phyloP scores from a whole-genome alignment of 2,329 filamentous ascomycete genomes.

The Botrytis fabae region DNA sequence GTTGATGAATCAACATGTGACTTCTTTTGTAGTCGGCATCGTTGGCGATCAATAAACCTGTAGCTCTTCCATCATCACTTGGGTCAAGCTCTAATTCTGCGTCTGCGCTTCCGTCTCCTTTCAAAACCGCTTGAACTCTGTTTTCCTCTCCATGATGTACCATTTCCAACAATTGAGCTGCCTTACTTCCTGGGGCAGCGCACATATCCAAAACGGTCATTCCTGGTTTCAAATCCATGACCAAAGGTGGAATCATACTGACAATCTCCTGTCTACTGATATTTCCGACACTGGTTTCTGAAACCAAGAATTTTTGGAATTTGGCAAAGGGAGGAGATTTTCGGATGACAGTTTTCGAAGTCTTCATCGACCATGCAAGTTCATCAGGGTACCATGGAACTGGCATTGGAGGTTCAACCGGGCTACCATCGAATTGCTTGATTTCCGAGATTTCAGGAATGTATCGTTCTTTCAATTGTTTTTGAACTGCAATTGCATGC shows the following conservation, averaged over 20 bases:
- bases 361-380: conserved; percentile 97
- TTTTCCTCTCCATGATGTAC: conserved; percentile 91
- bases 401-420: conserved; percentile 77
- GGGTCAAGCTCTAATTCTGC: conserved; percentile 55
- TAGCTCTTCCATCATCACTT: conserved; percentile 80
- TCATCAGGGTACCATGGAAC: conserved; percentile 93
- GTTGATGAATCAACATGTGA: conserved; percentile 96
- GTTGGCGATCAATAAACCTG: conserved; percentile 90
- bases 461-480: conserved; percentile 83
- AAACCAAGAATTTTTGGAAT: conserved; percentile 97
- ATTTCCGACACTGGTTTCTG: conserved; percentile 94
- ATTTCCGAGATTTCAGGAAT: conserved; percentile 88
- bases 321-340: conserved; percentile 91
- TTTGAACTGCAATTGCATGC: conserved; percentile 89
- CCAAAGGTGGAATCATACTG: conserved; percentile 95
- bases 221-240: conserved; percentile 87
- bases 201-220: conserved; percentile 96
- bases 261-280: conserved; percentile 97
- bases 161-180: conserved; percentile 91
- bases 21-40: conserved; percentile 95
- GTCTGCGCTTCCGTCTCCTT: conserved; percentile 44
- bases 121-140: conserved; percentile 69
- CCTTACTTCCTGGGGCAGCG: conserved; percentile 95
- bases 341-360: conserved; percentile 91
- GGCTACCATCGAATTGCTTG: conserved; percentile 75